A percentile compares a stretch with the other conserved stretches of the same genome.
phyloP scores from a whole-genome alignment of 805 yeast genomes.

The Saturnispora ahearnii region DNA sequence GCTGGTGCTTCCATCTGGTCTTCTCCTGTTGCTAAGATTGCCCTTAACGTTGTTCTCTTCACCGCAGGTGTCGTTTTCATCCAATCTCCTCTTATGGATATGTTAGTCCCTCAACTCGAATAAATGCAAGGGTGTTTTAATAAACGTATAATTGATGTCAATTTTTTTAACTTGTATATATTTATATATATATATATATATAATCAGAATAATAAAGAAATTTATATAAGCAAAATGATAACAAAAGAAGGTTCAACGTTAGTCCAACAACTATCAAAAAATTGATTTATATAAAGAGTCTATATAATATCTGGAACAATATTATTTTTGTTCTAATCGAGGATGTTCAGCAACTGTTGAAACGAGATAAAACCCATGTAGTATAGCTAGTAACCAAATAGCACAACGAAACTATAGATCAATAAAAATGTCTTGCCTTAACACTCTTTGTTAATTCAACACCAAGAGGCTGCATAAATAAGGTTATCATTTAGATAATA shows the following conservation, averaged over 20 bases:
- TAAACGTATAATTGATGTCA: not conserved
- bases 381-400: slow-evolving; percentile 70
- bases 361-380: slow-evolving; percentile 63
- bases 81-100: slow-evolving; percentile 72
- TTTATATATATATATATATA: not conserved
- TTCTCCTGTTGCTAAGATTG: slow-evolving; percentile 57
- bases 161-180: not conserved
- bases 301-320: not conserved
- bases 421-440: slow-evolving; percentile 50
- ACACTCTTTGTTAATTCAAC: slow-evolving; percentile 61
- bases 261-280: no score
- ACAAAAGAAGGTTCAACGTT: not conserved
- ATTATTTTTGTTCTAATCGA: slow-evolving; percentile 3
- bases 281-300: not conserved
- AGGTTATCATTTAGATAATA: slow-evolving; percentile 24
- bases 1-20: slow-evolving; percentile 44
- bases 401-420: slow-evolving; percentile 53
- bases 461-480: slow-evolving; percentile 66
- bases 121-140: slow-evolving; percentile 3
- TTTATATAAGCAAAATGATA: not conserved
- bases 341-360: slow-evolving; percentile 1
- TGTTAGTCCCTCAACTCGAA: slow-evolving; percentile 62
- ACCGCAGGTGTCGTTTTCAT: slow-evolving; percentile 68
- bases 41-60: slow-evolving; percentile 55
- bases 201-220: not conserved